Conservation (phyloP, 1,284 basidiomycete species). For the Coriolopsis trogii region DNA sequence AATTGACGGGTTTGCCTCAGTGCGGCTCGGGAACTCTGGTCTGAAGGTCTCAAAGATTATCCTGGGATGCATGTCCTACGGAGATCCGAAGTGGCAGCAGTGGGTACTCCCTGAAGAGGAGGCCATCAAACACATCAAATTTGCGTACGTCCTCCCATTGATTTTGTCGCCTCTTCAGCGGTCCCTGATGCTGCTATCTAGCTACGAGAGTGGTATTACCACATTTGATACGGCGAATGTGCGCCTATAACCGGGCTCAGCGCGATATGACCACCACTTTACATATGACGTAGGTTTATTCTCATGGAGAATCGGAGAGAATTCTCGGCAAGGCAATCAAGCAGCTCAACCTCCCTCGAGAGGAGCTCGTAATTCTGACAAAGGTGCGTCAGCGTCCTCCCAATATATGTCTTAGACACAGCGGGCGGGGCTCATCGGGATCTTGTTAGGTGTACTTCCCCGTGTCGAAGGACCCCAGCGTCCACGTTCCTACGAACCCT, state of each 20-base stretch:
- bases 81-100: constrained; percentile 37
- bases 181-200: neutral
- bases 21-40: constrained; percentile 39
- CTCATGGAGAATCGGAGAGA: constrained; percentile 52
- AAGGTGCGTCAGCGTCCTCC: constrained; percentile 45
- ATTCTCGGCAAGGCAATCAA: constrained; percentile 64
- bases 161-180: neutral
- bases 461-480: constrained; percentile 38
- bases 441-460: constrained; percentile 12
- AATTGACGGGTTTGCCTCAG: no score
- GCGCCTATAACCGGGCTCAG: no score
- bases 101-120: constrained; percentile 39
- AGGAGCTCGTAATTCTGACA: constrained; percentile 58
- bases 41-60: constrained; percentile 45
- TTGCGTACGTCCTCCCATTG: constrained; percentile 32
- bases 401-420: no score
- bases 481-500: constrained; percentile 1
- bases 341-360: constrained; percentile 53
- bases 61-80: constrained; percentile 43
- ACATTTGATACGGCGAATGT: constrained; percentile 56
- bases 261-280: no score
- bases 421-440: no score
- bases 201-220: constrained; percentile 47
- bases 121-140: constrained; percentile 37
- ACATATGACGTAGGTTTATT: constrained; percentile 34